phyloP scores from a whole-genome alignment of 164 flowering plant species.

The Cinnamomum micranthum region DNA sequence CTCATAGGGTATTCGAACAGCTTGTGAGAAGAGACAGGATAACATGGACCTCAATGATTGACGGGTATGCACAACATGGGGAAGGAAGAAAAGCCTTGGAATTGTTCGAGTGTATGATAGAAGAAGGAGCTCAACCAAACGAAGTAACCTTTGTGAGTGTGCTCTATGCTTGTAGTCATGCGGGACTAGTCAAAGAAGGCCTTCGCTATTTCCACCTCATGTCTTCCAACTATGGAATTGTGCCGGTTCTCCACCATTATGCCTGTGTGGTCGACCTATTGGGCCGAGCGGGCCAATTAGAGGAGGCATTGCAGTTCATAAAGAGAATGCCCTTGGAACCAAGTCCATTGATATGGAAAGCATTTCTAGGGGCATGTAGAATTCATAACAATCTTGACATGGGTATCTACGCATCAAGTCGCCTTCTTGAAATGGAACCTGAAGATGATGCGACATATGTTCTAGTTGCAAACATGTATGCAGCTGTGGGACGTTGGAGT shows the following conservation, averaged over 20 bases:
- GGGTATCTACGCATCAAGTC: constrained; percentile 14
- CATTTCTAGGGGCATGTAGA: constrained; percentile 18
- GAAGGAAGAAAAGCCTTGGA: constrained; percentile 12
- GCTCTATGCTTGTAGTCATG: constrained; percentile 15
- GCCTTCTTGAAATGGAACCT: constrained; percentile 11
- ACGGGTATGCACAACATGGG: constrained; percentile 17
- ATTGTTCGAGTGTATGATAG: constrained; percentile 10
- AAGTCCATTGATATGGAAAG: constrained; percentile 12
- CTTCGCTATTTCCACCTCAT: constrained; percentile 7
- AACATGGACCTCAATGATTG: constrained; percentile 17
- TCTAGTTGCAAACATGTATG: constrained; percentile 17
- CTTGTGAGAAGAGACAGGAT: constrained; percentile 8
- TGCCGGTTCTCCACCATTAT: constrained; percentile 16
- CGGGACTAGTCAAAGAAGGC: constrained; percentile 14
- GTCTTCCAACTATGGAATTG: constrained; percentile 5
- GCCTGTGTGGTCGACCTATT: constrained; percentile 16
- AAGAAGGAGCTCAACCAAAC: constrained; percentile 8
- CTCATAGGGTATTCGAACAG: background rate
- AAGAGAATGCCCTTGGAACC: constrained; percentile 12
- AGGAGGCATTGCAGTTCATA: constrained; percentile 14
- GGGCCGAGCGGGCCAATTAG: constrained; percentile 11
- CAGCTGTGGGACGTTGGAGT: constrained; percentile 8
- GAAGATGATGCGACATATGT: constrained; percentile 15
- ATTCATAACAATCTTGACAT: constrained; percentile 10
- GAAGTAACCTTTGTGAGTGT: constrained; percentile 13